These are phyloP conservation scores for Gilbertella persicaria DNA, from an alignment of 371 early-diverging fungal genomes.

Conservation along the genomic window DNA sequence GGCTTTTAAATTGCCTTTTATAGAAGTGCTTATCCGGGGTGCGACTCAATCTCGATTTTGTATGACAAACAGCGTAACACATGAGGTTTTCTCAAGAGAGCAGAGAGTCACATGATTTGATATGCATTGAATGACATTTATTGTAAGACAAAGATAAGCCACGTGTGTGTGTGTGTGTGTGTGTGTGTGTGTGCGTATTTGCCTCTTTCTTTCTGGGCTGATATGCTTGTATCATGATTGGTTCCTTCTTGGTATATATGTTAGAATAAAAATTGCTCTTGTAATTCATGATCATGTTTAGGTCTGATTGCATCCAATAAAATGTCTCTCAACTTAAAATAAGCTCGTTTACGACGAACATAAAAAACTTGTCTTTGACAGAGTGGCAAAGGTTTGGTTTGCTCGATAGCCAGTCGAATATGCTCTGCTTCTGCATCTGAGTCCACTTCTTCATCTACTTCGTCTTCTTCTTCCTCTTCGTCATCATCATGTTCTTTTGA, in stretches of 20 bases:
- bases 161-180: constrained; percentile 1
- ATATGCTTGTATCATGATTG: too few species aligned
- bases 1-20: too few species aligned
- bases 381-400: constrained; percentile 60
- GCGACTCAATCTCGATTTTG: too few species aligned
- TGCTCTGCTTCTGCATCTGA: constrained; percentile 72
- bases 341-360: constrained; percentile 62
- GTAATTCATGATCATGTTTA: constrained; percentile 22
- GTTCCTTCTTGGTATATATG: too few species aligned
- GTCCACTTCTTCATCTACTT: too few species aligned
- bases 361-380: constrained; percentile 52
- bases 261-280: too few species aligned
- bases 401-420: constrained; percentile 55
- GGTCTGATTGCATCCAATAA: constrained; percentile 70
- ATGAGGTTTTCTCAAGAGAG: too few species aligned
- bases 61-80: too few species aligned
- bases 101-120: too few species aligned
- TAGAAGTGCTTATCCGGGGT: too few species aligned
- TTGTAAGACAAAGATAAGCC: background rate
- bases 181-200: background rate
- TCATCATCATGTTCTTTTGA: constrained; percentile 5
- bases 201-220: too few species aligned
- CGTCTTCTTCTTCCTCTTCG: constrained; percentile 16
- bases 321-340: constrained; percentile 63
- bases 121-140: background rate